Conservation (phyloP, 441 rosid species). For the Adansonia madagascariensis region DNA sequence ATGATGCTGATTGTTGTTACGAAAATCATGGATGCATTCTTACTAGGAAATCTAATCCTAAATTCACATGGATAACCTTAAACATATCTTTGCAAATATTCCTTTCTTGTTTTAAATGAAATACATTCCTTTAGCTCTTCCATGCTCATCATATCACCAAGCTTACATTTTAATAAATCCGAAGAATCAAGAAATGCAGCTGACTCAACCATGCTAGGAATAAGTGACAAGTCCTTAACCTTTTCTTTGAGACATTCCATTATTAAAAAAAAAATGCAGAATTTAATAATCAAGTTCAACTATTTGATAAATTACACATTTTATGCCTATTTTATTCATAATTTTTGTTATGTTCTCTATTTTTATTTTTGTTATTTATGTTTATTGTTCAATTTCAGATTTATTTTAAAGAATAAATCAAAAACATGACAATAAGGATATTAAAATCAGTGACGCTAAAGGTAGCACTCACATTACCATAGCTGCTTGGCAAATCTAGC, state of each 20-base stretch:
- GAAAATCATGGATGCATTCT: not conserved
- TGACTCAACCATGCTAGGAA: slow-evolving; percentile 30
- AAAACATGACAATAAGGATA: too few species aligned
- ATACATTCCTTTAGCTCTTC: slow-evolving; percentile 49
- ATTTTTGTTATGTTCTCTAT: too few species aligned
- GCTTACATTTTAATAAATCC: slow-evolving; percentile 40
- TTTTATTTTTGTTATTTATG: too few species aligned
- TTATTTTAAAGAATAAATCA: too few species aligned
- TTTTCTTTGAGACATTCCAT: slow-evolving; percentile 50
- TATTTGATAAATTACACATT: not conserved
- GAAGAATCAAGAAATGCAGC: slow-evolving; percentile 38
- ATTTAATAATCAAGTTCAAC: slow-evolving; percentile 17
- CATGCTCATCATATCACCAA: slow-evolving; percentile 31
- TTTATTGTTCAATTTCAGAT: too few species aligned
- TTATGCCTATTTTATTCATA: too few species aligned
- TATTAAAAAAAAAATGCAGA: slow-evolving; percentile 24
- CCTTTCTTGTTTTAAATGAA: slow-evolving; percentile 30
- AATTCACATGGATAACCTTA: slow-evolving; percentile 7
- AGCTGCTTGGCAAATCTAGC: too few species aligned
- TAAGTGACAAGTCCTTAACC: slow-evolving; percentile 38
- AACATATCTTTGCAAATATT: slow-evolving; percentile 41
- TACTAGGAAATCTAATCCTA: not conserved
- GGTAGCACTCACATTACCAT: too few species aligned
- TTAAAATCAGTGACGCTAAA: too few species aligned
- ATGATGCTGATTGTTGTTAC: not conserved